phyloP scores from a whole-genome alignment of 768 basidiomycete genomes.

The Xerocomus spinulosus region DNA sequence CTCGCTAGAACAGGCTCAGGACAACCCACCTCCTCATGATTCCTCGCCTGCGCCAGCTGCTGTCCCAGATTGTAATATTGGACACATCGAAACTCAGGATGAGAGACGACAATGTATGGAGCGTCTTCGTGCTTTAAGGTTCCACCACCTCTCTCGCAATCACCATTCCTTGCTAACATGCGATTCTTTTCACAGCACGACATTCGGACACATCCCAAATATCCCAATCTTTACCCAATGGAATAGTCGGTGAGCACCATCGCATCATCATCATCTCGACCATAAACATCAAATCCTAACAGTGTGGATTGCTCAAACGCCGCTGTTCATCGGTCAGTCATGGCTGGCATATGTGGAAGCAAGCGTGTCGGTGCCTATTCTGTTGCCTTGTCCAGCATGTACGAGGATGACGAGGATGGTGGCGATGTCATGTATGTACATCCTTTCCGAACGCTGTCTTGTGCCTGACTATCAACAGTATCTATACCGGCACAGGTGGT shows the following conservation, averaged over 20 bases:
- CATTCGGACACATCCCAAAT: constrained; percentile 24
- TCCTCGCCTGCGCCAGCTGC: not conserved
- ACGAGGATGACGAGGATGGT: constrained; percentile 23
- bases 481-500: constrained; percentile 29
- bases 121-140: not conserved
- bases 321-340: constrained; percentile 14
- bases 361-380: constrained; percentile 10
- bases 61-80: not conserved
- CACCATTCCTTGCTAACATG: not conserved
- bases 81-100: too few species aligned
- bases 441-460: not conserved
- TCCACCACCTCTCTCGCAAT: not conserved
- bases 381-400: constrained; percentile 16
- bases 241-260: constrained; percentile 13
- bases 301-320: constrained; percentile 7
- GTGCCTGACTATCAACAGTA: constrained; percentile 10
- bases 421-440: constrained; percentile 24
- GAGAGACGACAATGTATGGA: not conserved
- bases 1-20: not conserved
- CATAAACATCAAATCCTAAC: not conserved
- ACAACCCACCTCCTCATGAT: not conserved
- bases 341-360: constrained; percentile 23
- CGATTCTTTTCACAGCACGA: constrained; percentile 9
- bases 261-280: not conserved
- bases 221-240: constrained; percentile 21